Conservation (phyloP, 2,329 filamentous ascomycete species). For the Scytalidium sp. region DNA sequence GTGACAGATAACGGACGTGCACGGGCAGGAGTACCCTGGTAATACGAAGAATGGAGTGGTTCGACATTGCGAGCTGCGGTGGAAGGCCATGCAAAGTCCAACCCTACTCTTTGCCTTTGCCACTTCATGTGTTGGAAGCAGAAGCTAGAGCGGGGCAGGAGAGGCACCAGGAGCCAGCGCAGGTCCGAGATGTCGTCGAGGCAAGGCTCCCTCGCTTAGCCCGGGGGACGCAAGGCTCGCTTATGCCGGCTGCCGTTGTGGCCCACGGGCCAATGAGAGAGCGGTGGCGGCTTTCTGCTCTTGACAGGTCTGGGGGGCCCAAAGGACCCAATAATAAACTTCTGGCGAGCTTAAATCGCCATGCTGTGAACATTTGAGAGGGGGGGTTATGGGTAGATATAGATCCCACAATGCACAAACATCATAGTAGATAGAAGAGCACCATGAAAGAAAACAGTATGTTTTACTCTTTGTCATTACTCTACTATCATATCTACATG, state of each 20-base stretch:
- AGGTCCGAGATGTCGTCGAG: background rate
- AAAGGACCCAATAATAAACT: too few species aligned
- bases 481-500: too few species aligned
- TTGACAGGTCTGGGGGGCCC: too few species aligned
- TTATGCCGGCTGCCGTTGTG: background rate
- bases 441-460: too few species aligned
- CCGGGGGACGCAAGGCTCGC: background rate
- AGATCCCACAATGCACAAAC: too few species aligned
- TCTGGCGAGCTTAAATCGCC: too few species aligned
- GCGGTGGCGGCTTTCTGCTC: too few species aligned
- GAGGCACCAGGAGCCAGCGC: background rate
- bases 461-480: too few species aligned
- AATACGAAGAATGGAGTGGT: slow-evolving; percentile 86
- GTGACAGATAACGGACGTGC: slow-evolving; percentile 20
- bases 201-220: background rate
- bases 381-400: too few species aligned
- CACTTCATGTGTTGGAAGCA: background rate
- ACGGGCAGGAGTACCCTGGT: slow-evolving; percentile 59
- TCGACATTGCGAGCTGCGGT: slow-evolving; percentile 54
- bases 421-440: too few species aligned
- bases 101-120: background rate
- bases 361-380: too few species aligned
- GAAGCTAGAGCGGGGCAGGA: background rate
- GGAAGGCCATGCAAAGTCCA: background rate
- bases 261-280: background rate